Evolutionary conservation across 148 eudicot genomes (phyloP).

Genomic region (Fallopia convolvulus): DNA sequence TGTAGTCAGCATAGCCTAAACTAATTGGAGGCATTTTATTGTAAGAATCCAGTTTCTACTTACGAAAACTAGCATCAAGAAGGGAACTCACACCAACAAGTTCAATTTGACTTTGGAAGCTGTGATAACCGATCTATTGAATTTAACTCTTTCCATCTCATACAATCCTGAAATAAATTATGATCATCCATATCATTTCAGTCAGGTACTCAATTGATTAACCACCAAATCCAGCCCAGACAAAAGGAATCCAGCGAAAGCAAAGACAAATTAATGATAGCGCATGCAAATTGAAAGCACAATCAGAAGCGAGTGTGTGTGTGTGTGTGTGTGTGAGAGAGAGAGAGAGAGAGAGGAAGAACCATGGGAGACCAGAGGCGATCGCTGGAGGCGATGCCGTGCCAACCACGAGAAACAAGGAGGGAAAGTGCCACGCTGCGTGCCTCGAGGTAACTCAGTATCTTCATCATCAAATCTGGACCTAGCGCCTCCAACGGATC

Average conservation of each 20-base stretch:
- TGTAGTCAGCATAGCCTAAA: neutral
- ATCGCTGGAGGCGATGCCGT: slow-evolving; percentile 52
- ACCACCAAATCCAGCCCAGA: neutral
- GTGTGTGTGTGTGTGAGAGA: neutral
- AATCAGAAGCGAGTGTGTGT: neutral
- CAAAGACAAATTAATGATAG: neutral
- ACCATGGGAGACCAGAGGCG: slow-evolving; percentile 61
- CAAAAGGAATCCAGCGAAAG: neutral
- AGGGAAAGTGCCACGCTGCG: slow-evolving; percentile 49
- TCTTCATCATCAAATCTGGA: slow-evolving; percentile 41
- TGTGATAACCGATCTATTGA: neutral
- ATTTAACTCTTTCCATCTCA: neutral
- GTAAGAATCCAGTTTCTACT: neutral
- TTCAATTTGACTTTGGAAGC: neutral
- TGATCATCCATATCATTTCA: neutral
- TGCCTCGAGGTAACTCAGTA: slow-evolving; percentile 44
- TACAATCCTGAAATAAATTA: neutral
- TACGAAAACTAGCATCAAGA: neutral
- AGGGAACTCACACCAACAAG: neutral
- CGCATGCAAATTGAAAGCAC: neutral
- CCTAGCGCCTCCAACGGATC: slow-evolving; percentile 51
- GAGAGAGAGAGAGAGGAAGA: slow-evolving; percentile 1
- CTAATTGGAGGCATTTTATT: neutral
- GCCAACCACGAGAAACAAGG: slow-evolving; percentile 57
- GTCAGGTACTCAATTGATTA: neutral